Percentiles rank a stretch among this genome's conserved stretches.
phyloP scores from a whole-genome alignment of 2,329 filamentous ascomycete species.

The Bipolaris gigantea region DNA sequence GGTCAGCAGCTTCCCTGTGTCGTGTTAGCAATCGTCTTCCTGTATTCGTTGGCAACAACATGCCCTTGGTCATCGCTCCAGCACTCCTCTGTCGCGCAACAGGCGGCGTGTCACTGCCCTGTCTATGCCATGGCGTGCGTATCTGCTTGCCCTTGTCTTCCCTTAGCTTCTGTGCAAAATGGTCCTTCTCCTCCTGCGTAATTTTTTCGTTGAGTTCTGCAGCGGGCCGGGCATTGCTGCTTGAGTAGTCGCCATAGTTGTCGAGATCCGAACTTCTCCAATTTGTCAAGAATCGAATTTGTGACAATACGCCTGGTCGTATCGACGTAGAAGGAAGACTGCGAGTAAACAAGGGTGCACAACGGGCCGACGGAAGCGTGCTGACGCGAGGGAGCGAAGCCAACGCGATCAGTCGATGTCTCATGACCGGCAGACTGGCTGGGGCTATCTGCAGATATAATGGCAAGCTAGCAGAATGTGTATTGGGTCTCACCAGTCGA shows the following conservation, averaged over 20 bases:
- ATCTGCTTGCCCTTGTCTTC: constrained; percentile 59
- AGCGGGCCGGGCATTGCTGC: constrained; percentile 44
- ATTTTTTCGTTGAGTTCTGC: constrained; percentile 49
- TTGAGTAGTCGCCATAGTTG: constrained; percentile 28
- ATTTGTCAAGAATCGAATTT: constrained; percentile 4
- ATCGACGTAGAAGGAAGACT: constrained; percentile 1
- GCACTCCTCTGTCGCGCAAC: constrained; percentile 56
- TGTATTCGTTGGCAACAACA: neutral
- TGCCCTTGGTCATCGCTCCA: constrained; percentile 67
- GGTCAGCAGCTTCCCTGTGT: constrained; percentile 71
- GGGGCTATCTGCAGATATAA: neutral
- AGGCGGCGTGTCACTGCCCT: constrained; percentile 62
- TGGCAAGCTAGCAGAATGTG: neutral
- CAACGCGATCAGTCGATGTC: constrained; percentile 34
- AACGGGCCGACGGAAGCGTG: constrained; percentile 16
- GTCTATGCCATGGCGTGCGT: constrained; percentile 66
- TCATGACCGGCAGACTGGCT: constrained; percentile 26
- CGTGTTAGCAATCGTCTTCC: constrained; percentile 8
- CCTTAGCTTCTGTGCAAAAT: constrained; percentile 49
- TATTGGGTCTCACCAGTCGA: constrained; percentile 1
- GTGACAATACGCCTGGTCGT: neutral
- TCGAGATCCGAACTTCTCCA: constrained; percentile 8
- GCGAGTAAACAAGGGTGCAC: constrained; percentile 8
- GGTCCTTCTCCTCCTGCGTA: constrained; percentile 50
- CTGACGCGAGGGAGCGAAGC: constrained; percentile 23